Evolutionary conservation across 139 green algal genomes (phyloP).

Genomic region (Haematococcus sp.): DNA sequence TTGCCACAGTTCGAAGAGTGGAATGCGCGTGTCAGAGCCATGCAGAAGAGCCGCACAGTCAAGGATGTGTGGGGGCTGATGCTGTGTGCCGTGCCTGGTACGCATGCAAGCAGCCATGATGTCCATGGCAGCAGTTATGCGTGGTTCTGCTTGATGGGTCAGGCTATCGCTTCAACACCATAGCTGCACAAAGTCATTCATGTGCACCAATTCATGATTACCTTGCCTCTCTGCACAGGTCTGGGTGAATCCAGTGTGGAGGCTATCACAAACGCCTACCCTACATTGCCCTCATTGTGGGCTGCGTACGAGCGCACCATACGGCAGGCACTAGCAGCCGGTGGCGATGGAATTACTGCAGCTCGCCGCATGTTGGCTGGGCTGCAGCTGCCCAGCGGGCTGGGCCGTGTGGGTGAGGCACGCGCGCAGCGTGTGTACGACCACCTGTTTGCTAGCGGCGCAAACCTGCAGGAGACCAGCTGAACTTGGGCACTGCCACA

Average conservation of each 20-base stretch:
- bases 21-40: slow-evolving; percentile 7
- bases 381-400: background rate
- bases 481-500: no score
- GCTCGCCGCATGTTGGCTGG: background rate
- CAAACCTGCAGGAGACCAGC: no score
- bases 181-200: no score
- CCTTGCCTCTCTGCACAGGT: no score
- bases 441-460: background rate
- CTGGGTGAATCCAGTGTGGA: background rate
- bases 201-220: no score
- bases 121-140: no score
- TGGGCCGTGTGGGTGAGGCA: background rate
- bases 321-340: background rate
- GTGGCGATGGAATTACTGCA: background rate
- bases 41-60: slow-evolving; percentile 12
- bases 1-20: slow-evolving; percentile 12
- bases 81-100: slow-evolving; percentile 33
- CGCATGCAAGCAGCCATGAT: slow-evolving; percentile 1
- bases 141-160: no score
- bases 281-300: background rate
- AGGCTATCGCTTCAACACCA: no score
- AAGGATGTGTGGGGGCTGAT: slow-evolving; percentile 31
- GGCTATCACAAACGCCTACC: background rate
- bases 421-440: background rate
- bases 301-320: background rate